Evolutionary conservation across 2,329 filamentous ascomycete species (phyloP).

Genomic region (Arthrobotrys sinensis): DNA sequence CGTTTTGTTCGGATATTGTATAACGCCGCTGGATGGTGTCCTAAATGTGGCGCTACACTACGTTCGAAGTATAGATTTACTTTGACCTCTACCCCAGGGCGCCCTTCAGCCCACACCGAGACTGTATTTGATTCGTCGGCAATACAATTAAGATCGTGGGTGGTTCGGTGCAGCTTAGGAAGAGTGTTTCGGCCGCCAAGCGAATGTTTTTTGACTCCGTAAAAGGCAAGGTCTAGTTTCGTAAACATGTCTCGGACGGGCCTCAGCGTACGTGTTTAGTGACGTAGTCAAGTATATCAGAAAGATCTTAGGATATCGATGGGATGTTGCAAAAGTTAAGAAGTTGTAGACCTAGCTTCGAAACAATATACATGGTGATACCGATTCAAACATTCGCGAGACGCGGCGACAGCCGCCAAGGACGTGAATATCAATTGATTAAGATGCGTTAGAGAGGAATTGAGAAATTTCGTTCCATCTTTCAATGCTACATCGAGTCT

Average conservation of each 20-base stretch:
- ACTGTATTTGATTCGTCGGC: not conserved
- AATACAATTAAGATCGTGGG: not conserved
- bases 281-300: not conserved
- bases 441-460: not conserved
- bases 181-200: not conserved
- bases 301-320: not conserved
- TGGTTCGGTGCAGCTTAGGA: not conserved
- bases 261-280: not conserved
- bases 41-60: not conserved
- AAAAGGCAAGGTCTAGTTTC: not conserved
- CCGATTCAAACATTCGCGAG: too few relatives aligned
- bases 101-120: too few relatives aligned
- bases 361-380: too few relatives aligned
- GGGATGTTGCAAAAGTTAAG: not conserved
- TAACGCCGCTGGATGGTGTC: not conserved
- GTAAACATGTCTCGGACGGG: not conserved
- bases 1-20: slow-evolving; percentile 4
- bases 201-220: not conserved
- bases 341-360: not conserved
- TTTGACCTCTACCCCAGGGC: not conserved
- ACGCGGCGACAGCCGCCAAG: too few relatives aligned
- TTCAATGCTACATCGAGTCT: not conserved
- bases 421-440: too few relatives aligned
- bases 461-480: not conserved
- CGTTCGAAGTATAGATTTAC: not conserved